These are phyloP conservation scores for Hericium alpestre DNA, from an alignment of 768 basidiomycete genomes.

Conservation along the genomic window DNA sequence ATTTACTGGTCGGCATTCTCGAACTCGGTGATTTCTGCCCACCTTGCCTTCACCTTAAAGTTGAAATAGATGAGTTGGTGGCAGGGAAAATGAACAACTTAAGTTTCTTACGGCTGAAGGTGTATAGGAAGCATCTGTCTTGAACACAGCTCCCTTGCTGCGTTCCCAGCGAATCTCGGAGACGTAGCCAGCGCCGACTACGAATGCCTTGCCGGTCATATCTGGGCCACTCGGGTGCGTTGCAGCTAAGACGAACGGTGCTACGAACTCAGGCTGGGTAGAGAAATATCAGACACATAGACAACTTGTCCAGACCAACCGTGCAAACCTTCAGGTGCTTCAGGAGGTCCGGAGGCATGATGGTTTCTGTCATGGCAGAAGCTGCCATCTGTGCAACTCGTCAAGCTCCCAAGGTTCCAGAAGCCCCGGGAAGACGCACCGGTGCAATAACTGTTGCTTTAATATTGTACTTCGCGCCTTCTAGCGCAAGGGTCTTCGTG, in stretches of 20 bases:
- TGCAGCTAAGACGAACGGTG: constrained; percentile 83
- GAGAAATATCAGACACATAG: neutral
- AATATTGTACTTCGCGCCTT: constrained; percentile 89
- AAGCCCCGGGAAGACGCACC: constrained; percentile 31
- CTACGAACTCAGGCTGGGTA: constrained; percentile 75
- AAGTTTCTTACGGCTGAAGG: constrained; percentile 68
- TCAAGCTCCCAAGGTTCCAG: neutral
- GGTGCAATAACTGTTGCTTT: constrained; percentile 83
- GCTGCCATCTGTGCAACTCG: constrained; percentile 64
- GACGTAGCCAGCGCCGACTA: constrained; percentile 86
- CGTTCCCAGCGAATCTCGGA: constrained; percentile 93
- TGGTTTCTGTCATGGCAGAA: constrained; percentile 88
- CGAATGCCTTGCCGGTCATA: constrained; percentile 75
- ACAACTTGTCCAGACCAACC: neutral
- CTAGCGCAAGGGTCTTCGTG: constrained; percentile 84
- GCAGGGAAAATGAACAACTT: neutral
- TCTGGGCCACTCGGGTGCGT: constrained; percentile 78
- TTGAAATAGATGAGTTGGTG: neutral
- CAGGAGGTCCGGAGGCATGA: constrained; percentile 91
- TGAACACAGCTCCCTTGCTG: constrained; percentile 79
- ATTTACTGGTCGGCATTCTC: constrained; percentile 56
- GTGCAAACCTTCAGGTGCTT: constrained; percentile 61
- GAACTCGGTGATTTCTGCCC: constrained; percentile 77
- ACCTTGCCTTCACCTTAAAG: constrained; percentile 66
- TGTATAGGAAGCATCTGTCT: constrained; percentile 81